These are phyloP conservation scores for Trifolium fragiferum DNA, from an alignment of 306 rosid genomes.

Conservation along the genomic window DNA sequence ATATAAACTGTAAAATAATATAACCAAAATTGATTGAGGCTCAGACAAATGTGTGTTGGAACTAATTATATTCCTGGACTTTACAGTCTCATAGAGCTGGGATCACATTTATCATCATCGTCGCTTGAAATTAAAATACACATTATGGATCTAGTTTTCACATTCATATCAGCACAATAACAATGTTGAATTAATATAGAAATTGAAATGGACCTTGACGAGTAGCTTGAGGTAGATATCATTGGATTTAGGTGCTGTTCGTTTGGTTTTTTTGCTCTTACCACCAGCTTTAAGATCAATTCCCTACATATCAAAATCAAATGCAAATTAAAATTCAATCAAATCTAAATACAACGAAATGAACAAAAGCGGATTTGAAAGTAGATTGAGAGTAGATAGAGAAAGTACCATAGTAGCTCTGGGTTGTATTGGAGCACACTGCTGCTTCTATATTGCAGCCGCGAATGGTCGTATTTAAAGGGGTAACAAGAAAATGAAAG, in stretches of 20 bases:
- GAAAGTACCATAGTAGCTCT: constrained; percentile 37
- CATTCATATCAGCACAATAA: neutral
- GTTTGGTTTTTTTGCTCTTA: constrained; percentile 79
- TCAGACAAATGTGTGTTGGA: constrained; percentile 25
- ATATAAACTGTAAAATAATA: too few relatives aligned
- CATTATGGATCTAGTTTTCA: neutral
- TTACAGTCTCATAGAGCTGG: constrained; percentile 23
- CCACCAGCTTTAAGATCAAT: constrained; percentile 80
- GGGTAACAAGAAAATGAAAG: neutral
- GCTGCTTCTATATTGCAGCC: neutral
- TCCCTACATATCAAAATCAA: constrained; percentile 39
- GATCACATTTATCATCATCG: constrained; percentile 31
- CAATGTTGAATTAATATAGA: neutral
- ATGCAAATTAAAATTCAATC: neutral
- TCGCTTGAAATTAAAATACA: neutral
- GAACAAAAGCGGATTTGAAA: fast-evolving
- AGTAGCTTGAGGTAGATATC: constrained; percentile 74
- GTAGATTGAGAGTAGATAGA: too few relatives aligned
- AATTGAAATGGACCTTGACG: constrained; percentile 42
- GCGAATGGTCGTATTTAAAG: neutral
- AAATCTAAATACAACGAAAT: neutral
- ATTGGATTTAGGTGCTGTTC: constrained; percentile 80
- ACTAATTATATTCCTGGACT: constrained; percentile 8
- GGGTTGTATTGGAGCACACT: neutral
- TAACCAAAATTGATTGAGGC: too few relatives aligned